Base-by-base conservation (phyloP, 345 rosid genomes). In the Aquilaria sinensis region DNA sequence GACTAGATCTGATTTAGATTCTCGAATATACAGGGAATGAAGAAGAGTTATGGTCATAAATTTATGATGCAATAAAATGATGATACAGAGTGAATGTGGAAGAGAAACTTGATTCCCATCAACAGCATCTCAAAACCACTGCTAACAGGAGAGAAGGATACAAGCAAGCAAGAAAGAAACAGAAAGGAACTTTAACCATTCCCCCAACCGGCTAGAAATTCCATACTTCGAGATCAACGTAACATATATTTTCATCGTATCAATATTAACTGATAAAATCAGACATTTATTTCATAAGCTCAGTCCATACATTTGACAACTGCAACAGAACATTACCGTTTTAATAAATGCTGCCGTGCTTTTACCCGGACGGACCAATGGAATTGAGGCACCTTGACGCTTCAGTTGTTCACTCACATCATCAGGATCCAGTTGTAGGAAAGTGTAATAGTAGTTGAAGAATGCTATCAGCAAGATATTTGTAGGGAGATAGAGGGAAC, bases 381-480 rank as follows among this genome's bases (percentile, higher is more conserved):
- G 99, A 66, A 94, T 90, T 1, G 96, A 94, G 6, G 93, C 99
- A 62, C 99, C 96, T 80, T 94, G 99, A 34, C 97, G 87, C 74
- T 94, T 94, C 75, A 94, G 61, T 67, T 94, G 99, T 71, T 94
- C 97, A n/a, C 99, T 94, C 58, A 94, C 93, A 75, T 94, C 96
- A 65, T 94, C 97, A 46, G 96, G 99, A 72, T 86, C 99, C 81
- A 90, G 76, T 81, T 94, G 99, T 46, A 94, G 83, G 80, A 94
- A 94, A 53, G 99, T 88, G 78, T 94, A 90, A 80, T 88, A 94
- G 78, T 94, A 90, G 83, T 90, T 94, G 84, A 94, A 94, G 86
- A 94, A 94, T 69, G 97, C 97, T 72, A 94, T 86, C 72, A 94
- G 78, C 55, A 94, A 66, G 72, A 94, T 86, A 69, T 90, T 94